A percentile compares a stretch with the other conserved stretches of the same genome.
These are phyloP conservation scores for Pythium coloratum DNA, from an alignment of 352 stramenopile species.

Conservation along the genomic window DNA sequence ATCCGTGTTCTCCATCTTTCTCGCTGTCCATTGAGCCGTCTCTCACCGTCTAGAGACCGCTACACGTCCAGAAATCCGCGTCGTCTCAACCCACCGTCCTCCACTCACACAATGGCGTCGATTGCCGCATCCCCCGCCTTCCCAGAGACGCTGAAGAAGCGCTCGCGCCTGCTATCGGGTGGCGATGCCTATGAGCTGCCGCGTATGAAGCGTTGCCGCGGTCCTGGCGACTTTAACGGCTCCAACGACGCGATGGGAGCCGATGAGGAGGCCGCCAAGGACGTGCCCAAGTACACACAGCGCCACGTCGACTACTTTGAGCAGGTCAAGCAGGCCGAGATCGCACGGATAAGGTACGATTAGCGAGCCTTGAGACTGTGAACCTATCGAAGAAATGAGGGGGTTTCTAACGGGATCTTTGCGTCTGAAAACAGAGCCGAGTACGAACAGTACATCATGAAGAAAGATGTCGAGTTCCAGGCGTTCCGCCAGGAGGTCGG, in stretches of 20 bases:
- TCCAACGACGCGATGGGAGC: constrained; percentile 33
- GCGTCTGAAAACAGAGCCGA: constrained; percentile 37
- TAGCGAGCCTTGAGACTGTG: background rate
- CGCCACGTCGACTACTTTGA: constrained; percentile 89
- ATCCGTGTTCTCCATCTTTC: background rate
- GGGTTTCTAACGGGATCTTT: background rate
- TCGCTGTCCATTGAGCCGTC: constrained; percentile 7
- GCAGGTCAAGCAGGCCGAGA: constrained; percentile 80
- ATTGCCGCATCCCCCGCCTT: constrained; percentile 75
- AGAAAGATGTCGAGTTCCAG: constrained; percentile 77
- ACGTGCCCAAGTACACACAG: constrained; percentile 84
- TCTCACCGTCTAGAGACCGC: background rate
- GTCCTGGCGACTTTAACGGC: constrained; percentile 16
- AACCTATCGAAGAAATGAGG: background rate
- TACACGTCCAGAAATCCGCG: constrained; percentile 1
- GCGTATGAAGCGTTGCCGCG: constrained; percentile 60
- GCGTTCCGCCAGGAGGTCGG: constrained; percentile 53
- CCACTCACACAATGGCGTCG: constrained; percentile 51
- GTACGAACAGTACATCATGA: constrained; percentile 84
- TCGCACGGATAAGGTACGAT: constrained; percentile 61
- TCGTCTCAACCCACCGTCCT: background rate
- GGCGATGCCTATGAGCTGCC: constrained; percentile 54
- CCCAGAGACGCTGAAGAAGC: constrained; percentile 73
- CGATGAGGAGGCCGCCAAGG: constrained; percentile 31
- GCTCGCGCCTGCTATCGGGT: constrained; percentile 45